phyloP scores from a whole-genome alignment of 345 rosid genomes.

The Limnanthes douglasii region DNA sequence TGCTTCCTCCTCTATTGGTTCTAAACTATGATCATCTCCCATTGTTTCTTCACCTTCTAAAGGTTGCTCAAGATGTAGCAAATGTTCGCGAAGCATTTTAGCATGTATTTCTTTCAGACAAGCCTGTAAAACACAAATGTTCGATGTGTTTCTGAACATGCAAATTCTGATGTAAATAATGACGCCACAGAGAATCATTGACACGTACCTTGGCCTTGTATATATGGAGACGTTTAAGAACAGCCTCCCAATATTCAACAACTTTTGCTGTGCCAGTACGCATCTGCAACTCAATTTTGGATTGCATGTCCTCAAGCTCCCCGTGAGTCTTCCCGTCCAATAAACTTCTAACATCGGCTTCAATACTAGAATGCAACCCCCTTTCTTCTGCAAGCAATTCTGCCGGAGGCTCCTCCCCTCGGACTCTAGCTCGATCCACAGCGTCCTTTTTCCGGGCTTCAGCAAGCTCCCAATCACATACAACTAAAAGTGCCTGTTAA shows the following conservation, averaged over 20 bases:
- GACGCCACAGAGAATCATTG: background rate
- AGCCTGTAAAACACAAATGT: slow-evolving; percentile 37
- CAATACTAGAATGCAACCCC: slow-evolving; percentile 83
- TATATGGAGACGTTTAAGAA: slow-evolving; percentile 75
- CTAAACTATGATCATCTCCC: slow-evolving; percentile 19
- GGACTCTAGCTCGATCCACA: slow-evolving; percentile 77
- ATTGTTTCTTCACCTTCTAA: slow-evolving; percentile 26
- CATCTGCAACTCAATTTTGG: slow-evolving; percentile 65
- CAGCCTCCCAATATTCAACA: slow-evolving; percentile 96
- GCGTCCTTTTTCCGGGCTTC: slow-evolving; percentile 86
- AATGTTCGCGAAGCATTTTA: slow-evolving; percentile 64
- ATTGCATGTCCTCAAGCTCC: slow-evolving; percentile 55
- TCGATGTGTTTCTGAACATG: slow-evolving; percentile 1
- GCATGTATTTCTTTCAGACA: slow-evolving; percentile 84
- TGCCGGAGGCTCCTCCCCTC: slow-evolving; percentile 92
- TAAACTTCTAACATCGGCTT: slow-evolving; percentile 59
- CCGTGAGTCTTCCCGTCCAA: slow-evolving; percentile 67
- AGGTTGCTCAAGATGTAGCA: slow-evolving; percentile 66
- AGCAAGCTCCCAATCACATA: slow-evolving; percentile 90
- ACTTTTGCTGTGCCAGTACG: slow-evolving; percentile 88
- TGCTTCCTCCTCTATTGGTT: slow-evolving; percentile 31
- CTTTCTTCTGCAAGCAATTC: slow-evolving; percentile 88
- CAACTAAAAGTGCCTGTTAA: slow-evolving; percentile 74
- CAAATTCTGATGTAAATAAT: background rate
- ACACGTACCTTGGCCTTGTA: slow-evolving; percentile 83